Percentiles rank a stretch among this genome's conserved stretches.
Conservation (phyloP, 2,329 filamentous ascomycete genomes). For the Xylariaceae sp. region DNA sequence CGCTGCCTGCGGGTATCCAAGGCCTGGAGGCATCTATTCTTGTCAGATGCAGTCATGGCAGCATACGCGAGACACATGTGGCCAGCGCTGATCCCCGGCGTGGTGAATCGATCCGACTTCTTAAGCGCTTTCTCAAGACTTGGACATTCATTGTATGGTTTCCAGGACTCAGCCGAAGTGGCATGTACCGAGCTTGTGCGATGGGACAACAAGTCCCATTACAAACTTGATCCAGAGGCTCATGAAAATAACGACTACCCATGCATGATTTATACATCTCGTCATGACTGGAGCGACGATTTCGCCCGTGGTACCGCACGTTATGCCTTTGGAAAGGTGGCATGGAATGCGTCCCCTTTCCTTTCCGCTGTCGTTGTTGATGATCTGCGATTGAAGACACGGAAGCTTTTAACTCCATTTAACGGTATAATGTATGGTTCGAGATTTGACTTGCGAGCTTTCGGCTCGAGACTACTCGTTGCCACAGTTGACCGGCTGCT, state of each 20-base stretch:
- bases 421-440: conserved; percentile 14
- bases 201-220: neutral
- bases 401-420: conserved; percentile 21
- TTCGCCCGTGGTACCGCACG: neutral
- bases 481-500: conserved; percentile 17
- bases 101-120: conserved; percentile 1
- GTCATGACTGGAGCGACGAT: too few species aligned
- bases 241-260: too few species aligned
- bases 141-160: neutral
- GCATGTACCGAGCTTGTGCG: neutral
- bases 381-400: conserved; percentile 20
- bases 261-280: too few species aligned
- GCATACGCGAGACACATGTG: conserved; percentile 10
- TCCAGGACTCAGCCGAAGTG: neutral
- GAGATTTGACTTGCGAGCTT: conserved; percentile 12
- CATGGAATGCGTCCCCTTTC: conserved; percentile 13
- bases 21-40: conserved; percentile 25
- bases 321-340: conserved; percentile 25
- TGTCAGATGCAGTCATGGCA: conserved; percentile 20
- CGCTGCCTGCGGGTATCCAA: conserved; percentile 25
- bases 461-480: conserved; percentile 26
- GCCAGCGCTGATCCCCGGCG: conserved; percentile 20
- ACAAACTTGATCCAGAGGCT: conserved; percentile 13
- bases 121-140: conserved; percentile 4
- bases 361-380: conserved; percentile 18